phyloP scores from a whole-genome alignment of 176 grass and related monocot genomes.

The Bonia amplexicaulis region DNA sequence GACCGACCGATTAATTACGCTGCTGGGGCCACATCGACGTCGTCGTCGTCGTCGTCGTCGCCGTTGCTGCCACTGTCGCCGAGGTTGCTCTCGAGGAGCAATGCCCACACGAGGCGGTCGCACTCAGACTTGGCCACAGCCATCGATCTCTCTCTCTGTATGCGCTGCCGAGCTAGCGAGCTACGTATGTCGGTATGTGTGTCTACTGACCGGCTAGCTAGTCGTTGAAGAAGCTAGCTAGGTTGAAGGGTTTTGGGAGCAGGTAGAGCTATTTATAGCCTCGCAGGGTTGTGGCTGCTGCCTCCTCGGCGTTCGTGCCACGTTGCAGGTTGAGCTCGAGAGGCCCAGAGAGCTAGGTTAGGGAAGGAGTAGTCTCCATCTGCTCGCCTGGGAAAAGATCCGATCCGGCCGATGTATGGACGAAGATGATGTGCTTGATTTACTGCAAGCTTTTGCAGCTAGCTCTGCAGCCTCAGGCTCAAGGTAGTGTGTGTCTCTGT shows the following conservation, averaged over 20 bases:
- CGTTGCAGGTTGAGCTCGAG: no score
- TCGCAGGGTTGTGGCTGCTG: no score
- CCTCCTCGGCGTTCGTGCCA: no score
- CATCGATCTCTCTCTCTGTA: neutral
- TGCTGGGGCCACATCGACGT: constrained; percentile 35
- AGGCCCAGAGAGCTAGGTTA: no score
- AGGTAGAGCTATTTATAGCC: constrained; percentile 13
- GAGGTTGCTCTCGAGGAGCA: neutral
- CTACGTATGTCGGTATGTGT: neutral
- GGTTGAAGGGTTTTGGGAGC: neutral
- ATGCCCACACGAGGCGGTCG: neutral
- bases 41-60: constrained; percentile 40
- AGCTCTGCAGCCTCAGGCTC: no score
- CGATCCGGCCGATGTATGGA: neutral
- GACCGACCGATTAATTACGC: neutral
- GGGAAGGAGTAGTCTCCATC: no score
- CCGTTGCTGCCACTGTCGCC: neutral
- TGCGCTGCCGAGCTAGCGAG: neutral
- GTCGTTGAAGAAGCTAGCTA: neutral
- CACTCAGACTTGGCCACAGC: neutral
- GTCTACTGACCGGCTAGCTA: neutral
- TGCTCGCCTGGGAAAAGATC: no score
- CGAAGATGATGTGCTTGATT: neutral
- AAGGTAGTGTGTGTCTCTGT: no score
- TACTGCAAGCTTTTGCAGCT: neutral